phyloP scores from a whole-genome alignment of 2,329 filamentous ascomycete genomes.

The Sclerotinia sclerotiorum region DNA sequence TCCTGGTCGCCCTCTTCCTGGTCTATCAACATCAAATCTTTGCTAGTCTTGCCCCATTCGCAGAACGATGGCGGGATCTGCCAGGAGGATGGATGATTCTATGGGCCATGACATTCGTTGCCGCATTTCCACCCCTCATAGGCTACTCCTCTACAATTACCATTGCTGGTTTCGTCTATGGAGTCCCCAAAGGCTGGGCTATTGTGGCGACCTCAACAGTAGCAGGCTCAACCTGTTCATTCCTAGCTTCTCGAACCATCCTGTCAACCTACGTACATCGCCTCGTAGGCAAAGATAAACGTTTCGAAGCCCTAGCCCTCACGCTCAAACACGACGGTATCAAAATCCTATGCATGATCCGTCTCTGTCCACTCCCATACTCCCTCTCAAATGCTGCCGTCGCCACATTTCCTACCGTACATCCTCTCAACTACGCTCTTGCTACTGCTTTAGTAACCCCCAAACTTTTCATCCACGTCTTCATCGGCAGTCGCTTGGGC shows the following conservation, averaged over 20 bases:
- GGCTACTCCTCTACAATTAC: conserved; percentile 69
- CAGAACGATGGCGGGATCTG: conserved; percentile 70
- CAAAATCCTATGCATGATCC: conserved; percentile 84
- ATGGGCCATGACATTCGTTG: conserved; percentile 63
- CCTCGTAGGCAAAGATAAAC: conserved; percentile 76
- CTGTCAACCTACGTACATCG: conserved; percentile 76
- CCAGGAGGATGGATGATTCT: conserved; percentile 68
- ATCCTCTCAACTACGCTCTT: conserved; percentile 70
- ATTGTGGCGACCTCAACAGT: conserved; percentile 76
- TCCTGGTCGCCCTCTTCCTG: conserved; percentile 66
- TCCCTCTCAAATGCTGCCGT: conserved; percentile 92
- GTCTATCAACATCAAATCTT: conserved; percentile 81
- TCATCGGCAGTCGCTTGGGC: conserved; percentile 83
- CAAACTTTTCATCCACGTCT: conserved; percentile 88
- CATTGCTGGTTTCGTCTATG: conserved; percentile 69
- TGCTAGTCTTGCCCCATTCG: conserved; percentile 67
- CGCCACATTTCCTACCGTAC: conserved; percentile 87
- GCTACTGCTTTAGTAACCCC: conserved; percentile 81
- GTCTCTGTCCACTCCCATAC: conserved; percentile 89
- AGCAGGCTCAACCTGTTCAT: conserved; percentile 73
- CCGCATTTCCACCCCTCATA: conserved; percentile 70
- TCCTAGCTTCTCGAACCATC: conserved; percentile 76
- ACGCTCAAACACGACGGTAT: conserved; percentile 89
- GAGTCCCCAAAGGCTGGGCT: conserved; percentile 68
- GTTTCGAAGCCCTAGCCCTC: conserved; percentile 84